Conservation (phyloP, 176 grass and related monocot species). For the Echinochloa phyllopogon region DNA sequence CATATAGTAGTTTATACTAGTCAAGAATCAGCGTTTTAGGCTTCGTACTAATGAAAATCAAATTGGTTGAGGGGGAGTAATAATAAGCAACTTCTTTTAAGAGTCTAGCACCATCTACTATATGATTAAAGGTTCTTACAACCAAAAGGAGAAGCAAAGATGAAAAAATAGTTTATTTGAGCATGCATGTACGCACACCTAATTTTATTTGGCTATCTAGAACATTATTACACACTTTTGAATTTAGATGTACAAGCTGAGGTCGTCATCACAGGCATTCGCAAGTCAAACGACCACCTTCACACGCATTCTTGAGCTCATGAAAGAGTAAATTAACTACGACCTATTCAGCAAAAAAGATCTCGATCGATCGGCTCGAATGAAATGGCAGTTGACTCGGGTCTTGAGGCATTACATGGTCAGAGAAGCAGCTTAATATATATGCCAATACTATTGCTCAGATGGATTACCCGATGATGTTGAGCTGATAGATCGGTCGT, state of each 20-base stretch:
- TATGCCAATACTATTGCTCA: constrained; percentile 6
- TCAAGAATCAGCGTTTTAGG: no score
- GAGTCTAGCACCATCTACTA: no score
- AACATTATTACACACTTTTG: not conserved
- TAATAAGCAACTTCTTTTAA: no score
- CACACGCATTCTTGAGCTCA: constrained; percentile 14
- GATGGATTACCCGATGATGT: constrained; percentile 23
- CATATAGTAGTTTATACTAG: no score
- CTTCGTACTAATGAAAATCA: no score
- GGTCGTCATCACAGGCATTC: not conserved
- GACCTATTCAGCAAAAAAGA: constrained; percentile 37
- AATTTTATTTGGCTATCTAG: not conserved
- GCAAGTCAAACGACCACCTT: constrained; percentile 9
- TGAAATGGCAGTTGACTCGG: constrained; percentile 28
- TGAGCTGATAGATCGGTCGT: constrained; percentile 18
- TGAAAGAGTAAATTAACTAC: constrained; percentile 15
- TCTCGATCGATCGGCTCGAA: constrained; percentile 19
- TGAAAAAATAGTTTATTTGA: no score
- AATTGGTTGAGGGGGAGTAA: no score
- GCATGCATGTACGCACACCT: no score
- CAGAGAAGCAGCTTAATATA: not conserved
- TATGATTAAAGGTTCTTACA: no score
- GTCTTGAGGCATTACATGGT: constrained; percentile 20
- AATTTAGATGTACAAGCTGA: not conserved
- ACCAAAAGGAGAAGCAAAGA: no score